Evolutionary conservation across 257 asterid genomes (phyloP).

Genomic region (Fraxinus excelsior): DNA sequence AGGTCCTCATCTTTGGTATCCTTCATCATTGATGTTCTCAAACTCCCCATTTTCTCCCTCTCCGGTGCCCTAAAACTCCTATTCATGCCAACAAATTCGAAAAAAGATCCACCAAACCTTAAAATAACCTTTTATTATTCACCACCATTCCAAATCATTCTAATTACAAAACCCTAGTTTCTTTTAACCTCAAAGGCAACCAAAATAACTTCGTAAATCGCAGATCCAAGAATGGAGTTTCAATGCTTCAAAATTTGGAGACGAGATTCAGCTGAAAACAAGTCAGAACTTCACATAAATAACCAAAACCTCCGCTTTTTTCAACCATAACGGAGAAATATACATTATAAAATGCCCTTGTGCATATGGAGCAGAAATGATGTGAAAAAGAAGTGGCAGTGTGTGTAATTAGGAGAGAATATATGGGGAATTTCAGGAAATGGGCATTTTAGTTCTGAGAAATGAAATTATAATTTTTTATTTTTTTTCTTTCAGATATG

Average conservation of each 20-base stretch:
- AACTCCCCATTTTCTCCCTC: conserved; percentile 61
- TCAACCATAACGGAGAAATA: conserved; percentile 23
- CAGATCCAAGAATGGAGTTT: conserved; percentile 49
- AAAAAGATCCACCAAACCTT: conserved; percentile 18
- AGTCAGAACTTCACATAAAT: conserved; percentile 30
- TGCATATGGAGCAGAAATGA: conserved; percentile 22
- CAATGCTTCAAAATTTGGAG: conserved; percentile 28
- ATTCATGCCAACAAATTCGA: conserved; percentile 50
- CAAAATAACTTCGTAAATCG: conserved; percentile 25
- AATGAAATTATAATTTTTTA: neutral
- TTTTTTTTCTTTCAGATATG: neutral
- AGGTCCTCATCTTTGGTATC: conserved; percentile 82
- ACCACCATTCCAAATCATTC: conserved; percentile 21
- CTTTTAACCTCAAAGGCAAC: conserved; percentile 24
- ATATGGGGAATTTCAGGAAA: conserved; percentile 20
- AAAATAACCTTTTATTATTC: conserved; percentile 34
- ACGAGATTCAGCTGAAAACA: conserved; percentile 45
- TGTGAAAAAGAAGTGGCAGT: conserved; percentile 33
- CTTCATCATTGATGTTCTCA: conserved; percentile 55
- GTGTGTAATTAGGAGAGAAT: conserved; percentile 38
- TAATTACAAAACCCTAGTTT: conserved; percentile 45
- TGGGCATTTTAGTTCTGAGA: neutral
- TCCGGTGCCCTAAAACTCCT: conserved; percentile 85
- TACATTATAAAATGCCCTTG: conserved; percentile 2
- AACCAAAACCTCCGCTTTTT: conserved; percentile 9